Percentiles rank a stretch among this genome's conserved stretches.
Evolutionary conservation across 2,329 filamentous ascomycete species (phyloP).

Genomic region (Colletotrichum plurivorum): DNA sequence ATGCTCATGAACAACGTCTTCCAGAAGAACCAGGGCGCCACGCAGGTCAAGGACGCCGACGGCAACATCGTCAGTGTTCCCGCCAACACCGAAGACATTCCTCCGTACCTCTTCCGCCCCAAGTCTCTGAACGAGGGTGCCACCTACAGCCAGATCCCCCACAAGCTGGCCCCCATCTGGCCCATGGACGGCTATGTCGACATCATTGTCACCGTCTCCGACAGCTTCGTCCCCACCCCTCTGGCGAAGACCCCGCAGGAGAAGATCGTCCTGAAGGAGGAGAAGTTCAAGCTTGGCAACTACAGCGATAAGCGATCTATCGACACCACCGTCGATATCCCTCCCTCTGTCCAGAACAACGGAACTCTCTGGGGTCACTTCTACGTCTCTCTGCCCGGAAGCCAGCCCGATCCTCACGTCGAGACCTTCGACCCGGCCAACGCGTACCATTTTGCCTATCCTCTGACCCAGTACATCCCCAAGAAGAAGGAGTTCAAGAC

Average conservation of each 20-base stretch:
- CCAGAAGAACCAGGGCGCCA: constrained; percentile 62
- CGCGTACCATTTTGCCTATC: constrained; percentile 87
- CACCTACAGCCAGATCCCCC: constrained; percentile 75
- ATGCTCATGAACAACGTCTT: constrained; percentile 68
- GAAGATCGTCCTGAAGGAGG: constrained; percentile 83
- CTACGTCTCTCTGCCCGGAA: constrained; percentile 84
- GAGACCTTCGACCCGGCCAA: constrained; percentile 79
- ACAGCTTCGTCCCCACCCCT: constrained; percentile 77
- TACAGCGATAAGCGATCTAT: constrained; percentile 83
- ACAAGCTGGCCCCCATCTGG: constrained; percentile 89
- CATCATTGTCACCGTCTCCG: constrained; percentile 86
- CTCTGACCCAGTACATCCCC: constrained; percentile 88
- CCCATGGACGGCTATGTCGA: constrained; percentile 83
- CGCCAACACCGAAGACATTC: constrained; percentile 69
- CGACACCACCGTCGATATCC: constrained; percentile 83
- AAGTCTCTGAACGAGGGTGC: constrained; percentile 71
- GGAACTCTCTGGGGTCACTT: constrained; percentile 96
- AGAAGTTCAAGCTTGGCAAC: constrained; percentile 83
- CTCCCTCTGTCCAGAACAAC: constrained; percentile 87
- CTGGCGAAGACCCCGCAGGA: constrained; percentile 76
- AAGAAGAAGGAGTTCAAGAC: constrained; percentile 94
- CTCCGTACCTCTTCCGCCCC: constrained; percentile 77
- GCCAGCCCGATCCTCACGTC: constrained; percentile 80
- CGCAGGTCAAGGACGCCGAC: constrained; percentile 63
- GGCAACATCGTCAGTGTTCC: constrained; percentile 69